A percentile compares a stretch with the other conserved stretches of the same genome.
Evolutionary conservation across 2,329 filamentous ascomycete species (phyloP).

Genomic region (Nemania abortiva): DNA sequence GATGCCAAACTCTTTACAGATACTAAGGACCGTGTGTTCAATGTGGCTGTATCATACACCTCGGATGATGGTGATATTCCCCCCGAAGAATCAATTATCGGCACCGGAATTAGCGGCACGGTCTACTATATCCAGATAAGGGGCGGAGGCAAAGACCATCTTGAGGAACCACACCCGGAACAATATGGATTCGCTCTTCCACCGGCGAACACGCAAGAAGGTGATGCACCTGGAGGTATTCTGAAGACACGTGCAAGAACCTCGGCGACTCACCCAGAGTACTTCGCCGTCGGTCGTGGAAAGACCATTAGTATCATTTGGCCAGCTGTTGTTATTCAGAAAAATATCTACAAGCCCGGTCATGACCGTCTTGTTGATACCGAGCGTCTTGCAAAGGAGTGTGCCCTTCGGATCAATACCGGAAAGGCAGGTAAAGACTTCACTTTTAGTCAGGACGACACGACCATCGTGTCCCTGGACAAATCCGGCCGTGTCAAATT

Average conservation of each 20-base stretch:
- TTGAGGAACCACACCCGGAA: constrained; percentile 83
- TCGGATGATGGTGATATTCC: constrained; percentile 66
- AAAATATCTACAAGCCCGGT: constrained; percentile 72
- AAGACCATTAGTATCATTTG: constrained; percentile 95
- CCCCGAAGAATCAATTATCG: constrained; percentile 85
- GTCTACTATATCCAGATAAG: constrained; percentile 95
- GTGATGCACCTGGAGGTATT: constrained; percentile 90
- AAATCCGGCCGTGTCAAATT: constrained; percentile 97
- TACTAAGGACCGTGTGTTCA: constrained; percentile 94
- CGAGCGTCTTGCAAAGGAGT: constrained; percentile 87
- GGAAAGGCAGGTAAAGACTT: constrained; percentile 99
- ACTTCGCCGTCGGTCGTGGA: constrained; percentile 94
- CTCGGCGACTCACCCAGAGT: constrained; percentile 89
- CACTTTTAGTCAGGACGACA: constrained; percentile 96
- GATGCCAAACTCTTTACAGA: constrained; percentile 93
- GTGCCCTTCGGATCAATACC: constrained; percentile 91
- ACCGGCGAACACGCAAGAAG: constrained; percentile 85
- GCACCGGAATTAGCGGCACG: constrained; percentile 92
- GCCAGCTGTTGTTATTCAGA: constrained; percentile 72
- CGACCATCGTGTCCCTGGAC: constrained; percentile 92
- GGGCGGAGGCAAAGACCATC: constrained; percentile 80
- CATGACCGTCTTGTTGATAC: constrained; percentile 82
- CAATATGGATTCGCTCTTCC: constrained; percentile 90
- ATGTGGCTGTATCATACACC: constrained; percentile 83
- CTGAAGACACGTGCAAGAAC: constrained; percentile 95